Conservation (phyloP, 441 rosid genomes). For the Isatis lusitanica region DNA sequence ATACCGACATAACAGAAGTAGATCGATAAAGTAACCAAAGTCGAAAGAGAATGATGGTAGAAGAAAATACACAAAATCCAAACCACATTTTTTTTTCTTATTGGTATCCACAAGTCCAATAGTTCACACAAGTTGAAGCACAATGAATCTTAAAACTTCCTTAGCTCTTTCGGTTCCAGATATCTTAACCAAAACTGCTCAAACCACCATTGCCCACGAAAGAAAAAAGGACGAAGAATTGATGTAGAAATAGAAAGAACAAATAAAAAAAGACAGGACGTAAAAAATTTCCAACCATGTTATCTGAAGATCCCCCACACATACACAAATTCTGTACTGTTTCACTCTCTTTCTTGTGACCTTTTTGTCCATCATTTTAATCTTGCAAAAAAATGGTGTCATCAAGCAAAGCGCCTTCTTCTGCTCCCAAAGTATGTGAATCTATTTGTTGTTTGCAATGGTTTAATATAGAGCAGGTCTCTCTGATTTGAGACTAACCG, state of each 20-base stretch:
- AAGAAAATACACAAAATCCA: slow-evolving; percentile 7
- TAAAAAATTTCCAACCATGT: slow-evolving; percentile 15
- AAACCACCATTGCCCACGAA: slow-evolving; percentile 29
- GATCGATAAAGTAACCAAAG: neutral
- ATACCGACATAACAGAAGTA: neutral
- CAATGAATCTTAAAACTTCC: slow-evolving; percentile 8
- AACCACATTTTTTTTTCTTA: slow-evolving; percentile 22
- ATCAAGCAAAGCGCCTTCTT: slow-evolving; percentile 1
- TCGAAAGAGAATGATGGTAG: neutral
- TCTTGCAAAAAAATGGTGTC: slow-evolving; percentile 29
- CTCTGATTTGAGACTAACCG: slow-evolving; percentile 14
- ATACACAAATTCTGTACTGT: slow-evolving; percentile 29
- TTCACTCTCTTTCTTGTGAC: slow-evolving; percentile 11
- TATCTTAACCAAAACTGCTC: slow-evolving; percentile 37
- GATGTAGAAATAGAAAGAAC: neutral
- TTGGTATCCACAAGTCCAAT: slow-evolving; percentile 31
- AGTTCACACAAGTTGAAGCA: slow-evolving; percentile 23
- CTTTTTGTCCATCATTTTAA: slow-evolving; percentile 21
- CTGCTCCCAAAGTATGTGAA: slow-evolving; percentile 23
- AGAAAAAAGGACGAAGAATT: slow-evolving; percentile 19
- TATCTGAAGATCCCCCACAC: slow-evolving; percentile 28
- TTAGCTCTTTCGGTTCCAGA: slow-evolving; percentile 7
- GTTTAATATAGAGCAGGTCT: neutral
- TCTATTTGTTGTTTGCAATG: slow-evolving; percentile 18
- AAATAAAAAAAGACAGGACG: neutral